Conservation (phyloP, 345 rosid species). For the Gossypium ekmanianum region DNA sequence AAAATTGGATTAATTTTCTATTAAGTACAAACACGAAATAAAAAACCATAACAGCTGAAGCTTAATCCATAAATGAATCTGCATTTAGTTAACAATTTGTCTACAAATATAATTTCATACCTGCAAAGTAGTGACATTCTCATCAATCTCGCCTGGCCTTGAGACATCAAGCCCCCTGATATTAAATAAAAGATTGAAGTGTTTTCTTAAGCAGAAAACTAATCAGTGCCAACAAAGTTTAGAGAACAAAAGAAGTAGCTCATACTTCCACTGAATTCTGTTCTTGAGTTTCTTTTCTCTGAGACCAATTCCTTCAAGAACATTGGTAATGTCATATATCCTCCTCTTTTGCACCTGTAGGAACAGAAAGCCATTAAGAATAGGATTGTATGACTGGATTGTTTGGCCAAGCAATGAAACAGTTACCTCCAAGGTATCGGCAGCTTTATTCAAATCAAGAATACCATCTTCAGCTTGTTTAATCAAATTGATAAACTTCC, state of each 20-base stretch:
- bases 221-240: conserved; percentile 1
- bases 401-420: conserved; percentile 11
- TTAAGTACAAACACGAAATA: not conserved
- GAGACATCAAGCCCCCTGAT: conserved; percentile 88
- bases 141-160: conserved; percentile 73
- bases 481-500: conserved; percentile 91
- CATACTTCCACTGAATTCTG: conserved; percentile 98
- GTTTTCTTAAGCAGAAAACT: conserved; percentile 11
- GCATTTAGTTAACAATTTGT: conserved; percentile 16
- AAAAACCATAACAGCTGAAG: conserved; percentile 11
- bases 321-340: conserved; percentile 97
- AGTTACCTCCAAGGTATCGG: conserved; percentile 82
- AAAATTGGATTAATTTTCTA: conserved; percentile 3
- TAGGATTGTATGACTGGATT: conserved; percentile 1
- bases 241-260: conserved; percentile 16
- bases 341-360: conserved; percentile 95
- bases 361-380: conserved; percentile 22
- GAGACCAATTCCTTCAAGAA: conserved; percentile 96
- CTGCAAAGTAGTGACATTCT: conserved; percentile 75
- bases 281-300: conserved; percentile 96
- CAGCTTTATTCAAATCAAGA: conserved; percentile 95
- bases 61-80: not conserved
- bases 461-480: conserved; percentile 95
- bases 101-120: conserved; percentile 32
- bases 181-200: conserved; percentile 19